Evolutionary conservation across 768 basidiomycete species (phyloP), one percentile per base, ranked within the genome.

Genomic region (Pleurotus platypus): DNA sequence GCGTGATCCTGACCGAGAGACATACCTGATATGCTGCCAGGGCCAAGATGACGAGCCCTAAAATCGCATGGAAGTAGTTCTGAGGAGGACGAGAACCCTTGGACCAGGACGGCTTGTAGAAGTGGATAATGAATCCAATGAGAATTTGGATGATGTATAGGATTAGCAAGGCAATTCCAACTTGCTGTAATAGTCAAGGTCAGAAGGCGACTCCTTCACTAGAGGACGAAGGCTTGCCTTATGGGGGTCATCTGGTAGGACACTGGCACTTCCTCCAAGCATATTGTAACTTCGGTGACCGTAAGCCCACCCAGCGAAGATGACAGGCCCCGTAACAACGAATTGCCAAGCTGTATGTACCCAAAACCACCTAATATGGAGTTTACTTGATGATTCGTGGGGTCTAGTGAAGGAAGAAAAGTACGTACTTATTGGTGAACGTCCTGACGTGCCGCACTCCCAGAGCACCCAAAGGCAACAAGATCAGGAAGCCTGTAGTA

Each of bases 401-500:
- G 5, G n/a, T 48, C 12, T 37, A 42, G 30, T 16, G 4, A 16
- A 57, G 18, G 26, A 15, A 38, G 5, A 22, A 57, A 12, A 42
- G 22, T 38, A 67, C 75, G 65, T 66, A 83, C 75, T 63, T 70
- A 39, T 66, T 69, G 22, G 72, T 79, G 60, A 77, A 79, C 6
- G 82, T 85, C 49, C 85, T 75, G 12, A 75, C 64, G 60, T 78
- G 84, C 58, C 85, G 76, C 24, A 81, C 79, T 43, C 83, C 68
- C 59, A 87, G 69, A 9, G 74, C 76, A n/a, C 86, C 85, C 27
- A 81, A 57, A 3, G 85, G 86, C 7, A 88, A 74, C 15, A 87
- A 61, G 49, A 85, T 68, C 48, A 86, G 68, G 64, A 84, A 84
- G 1, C 82, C 85, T 35, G 75, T 68, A 0, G 78, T 66, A 60